Conservation (phyloP, 2,329 filamentous ascomycete genomes). For the Stagonosporopsis chrysanthemi region DNA sequence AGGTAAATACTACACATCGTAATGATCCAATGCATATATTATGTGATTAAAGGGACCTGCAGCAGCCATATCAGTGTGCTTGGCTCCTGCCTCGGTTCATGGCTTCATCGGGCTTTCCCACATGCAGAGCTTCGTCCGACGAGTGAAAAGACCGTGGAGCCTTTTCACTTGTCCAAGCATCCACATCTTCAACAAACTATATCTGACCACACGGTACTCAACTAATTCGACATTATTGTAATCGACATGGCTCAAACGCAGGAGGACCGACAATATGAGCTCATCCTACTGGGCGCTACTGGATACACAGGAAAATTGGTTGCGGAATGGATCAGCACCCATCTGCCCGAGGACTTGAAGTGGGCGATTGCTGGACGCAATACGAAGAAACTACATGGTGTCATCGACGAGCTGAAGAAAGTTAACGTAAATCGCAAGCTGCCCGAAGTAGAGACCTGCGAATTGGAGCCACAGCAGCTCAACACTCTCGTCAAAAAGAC, state of each 20-base stretch:
- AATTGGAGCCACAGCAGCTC: slow-evolving; percentile 59
- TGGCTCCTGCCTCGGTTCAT: slow-evolving; percentile 28
- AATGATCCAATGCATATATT: background rate
- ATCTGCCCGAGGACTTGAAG: slow-evolving; percentile 77
- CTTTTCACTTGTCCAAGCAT: slow-evolving; percentile 18
- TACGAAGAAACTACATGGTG: slow-evolving; percentile 72
- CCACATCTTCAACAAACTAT: slow-evolving; percentile 19
- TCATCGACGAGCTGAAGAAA: slow-evolving; percentile 71
- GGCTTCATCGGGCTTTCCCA: slow-evolving; percentile 24
- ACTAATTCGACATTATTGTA: slow-evolving; percentile 8
- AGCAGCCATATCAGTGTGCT: slow-evolving; percentile 11
- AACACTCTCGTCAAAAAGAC: slow-evolving; percentile 62
- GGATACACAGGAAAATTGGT: slow-evolving; percentile 85
- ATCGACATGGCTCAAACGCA: slow-evolving; percentile 33
- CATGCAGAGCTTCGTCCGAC: slow-evolving; percentile 35
- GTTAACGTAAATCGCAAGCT: slow-evolving; percentile 72
- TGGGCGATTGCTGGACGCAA: slow-evolving; percentile 91
- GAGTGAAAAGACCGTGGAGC: slow-evolving; percentile 16
- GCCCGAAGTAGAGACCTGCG: slow-evolving; percentile 51
- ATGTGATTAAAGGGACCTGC: slow-evolving; percentile 5
- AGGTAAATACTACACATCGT: background rate
- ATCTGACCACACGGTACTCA: slow-evolving; percentile 9
- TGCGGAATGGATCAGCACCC: slow-evolving; percentile 75
- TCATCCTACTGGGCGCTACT: slow-evolving; percentile 72
- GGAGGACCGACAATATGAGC: slow-evolving; percentile 64